These are phyloP conservation scores for Acidiella bohemica DNA, from an alignment of 495 filamentous ascomycete genomes.

Conservation along the genomic window DNA sequence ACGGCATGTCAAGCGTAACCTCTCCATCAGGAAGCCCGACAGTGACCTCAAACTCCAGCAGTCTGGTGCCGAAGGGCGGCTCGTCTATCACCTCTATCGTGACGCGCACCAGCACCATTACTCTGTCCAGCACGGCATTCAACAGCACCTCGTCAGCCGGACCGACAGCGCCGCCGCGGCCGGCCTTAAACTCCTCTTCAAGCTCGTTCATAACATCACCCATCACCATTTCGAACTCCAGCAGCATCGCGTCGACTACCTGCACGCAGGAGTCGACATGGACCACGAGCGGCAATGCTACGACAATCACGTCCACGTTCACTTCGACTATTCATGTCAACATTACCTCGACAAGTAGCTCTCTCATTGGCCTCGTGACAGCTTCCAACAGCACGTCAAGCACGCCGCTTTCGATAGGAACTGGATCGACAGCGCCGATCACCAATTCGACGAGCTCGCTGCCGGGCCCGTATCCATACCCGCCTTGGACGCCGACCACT, in stretches of 20 bases:
- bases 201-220: conserved; percentile 1
- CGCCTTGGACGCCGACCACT: too few relatives aligned
- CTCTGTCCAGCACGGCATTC: neutral
- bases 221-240: neutral
- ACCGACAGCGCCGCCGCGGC: neutral
- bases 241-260: neutral
- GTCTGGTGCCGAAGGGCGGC: too few relatives aligned
- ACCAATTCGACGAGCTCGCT: too few relatives aligned
- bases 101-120: too few relatives aligned
- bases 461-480: neutral
- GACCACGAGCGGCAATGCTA: neutral
- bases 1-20: too few relatives aligned
- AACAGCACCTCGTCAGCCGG: neutral
- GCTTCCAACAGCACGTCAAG: neutral
- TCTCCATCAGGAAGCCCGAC: too few relatives aligned
- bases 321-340: neutral
- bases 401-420: neutral
- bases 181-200: too few relatives aligned
- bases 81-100: too few relatives aligned
- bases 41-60: too few relatives aligned
- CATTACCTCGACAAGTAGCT: neutral
- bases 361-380: neutral
- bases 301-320: neutral
- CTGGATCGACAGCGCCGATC: neutral
- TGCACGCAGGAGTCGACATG: too few relatives aligned